These are phyloP conservation scores for Fusarium sp. DNA, from an alignment of 2,329 filamentous ascomycete species.

Conservation along the genomic window DNA sequence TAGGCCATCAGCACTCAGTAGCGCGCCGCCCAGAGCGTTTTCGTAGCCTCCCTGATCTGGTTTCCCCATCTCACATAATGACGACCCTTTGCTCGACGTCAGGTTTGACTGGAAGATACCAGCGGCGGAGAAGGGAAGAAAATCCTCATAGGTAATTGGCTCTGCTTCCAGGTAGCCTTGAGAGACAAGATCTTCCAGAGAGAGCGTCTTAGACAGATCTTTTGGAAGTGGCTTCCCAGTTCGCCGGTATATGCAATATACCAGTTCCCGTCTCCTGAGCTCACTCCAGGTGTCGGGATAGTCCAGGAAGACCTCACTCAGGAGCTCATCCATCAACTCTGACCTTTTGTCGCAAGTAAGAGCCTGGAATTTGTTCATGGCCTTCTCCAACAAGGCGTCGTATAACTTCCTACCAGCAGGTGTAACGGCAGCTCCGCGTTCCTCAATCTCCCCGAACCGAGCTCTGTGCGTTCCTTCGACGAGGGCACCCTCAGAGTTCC, in stretches of 20 bases:
- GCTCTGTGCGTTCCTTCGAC: slow-evolving; percentile 58
- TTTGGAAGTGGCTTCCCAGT: neutral
- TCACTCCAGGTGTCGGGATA: slow-evolving; percentile 57
- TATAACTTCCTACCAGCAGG: slow-evolving; percentile 58
- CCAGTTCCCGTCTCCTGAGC: slow-evolving; percentile 50
- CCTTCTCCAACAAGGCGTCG: slow-evolving; percentile 54
- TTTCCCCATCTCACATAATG: neutral
- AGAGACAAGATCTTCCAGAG: slow-evolving; percentile 48
- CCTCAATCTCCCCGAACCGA: slow-evolving; percentile 65
- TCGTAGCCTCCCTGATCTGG: slow-evolving; percentile 8
- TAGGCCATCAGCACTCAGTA: slow-evolving; percentile 8
- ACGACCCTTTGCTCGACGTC: neutral
- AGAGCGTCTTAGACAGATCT: neutral
- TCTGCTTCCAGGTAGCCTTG: slow-evolving; percentile 49
- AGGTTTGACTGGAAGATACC: slow-evolving; percentile 64
- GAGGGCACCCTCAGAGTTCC: slow-evolving; percentile 26
- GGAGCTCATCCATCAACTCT: slow-evolving; percentile 30
- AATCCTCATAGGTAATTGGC: slow-evolving; percentile 66
- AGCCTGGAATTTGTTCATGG: slow-evolving; percentile 29
- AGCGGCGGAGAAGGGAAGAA: slow-evolving; percentile 63
- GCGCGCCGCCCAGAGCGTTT: neutral
- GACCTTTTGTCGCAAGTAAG: neutral
- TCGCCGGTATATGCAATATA: slow-evolving; percentile 53
- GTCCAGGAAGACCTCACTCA: slow-evolving; percentile 46
- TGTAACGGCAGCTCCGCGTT: slow-evolving; percentile 63